A percentile compares a stretch with the other conserved stretches of the same genome.
These are phyloP conservation scores for Saksenaea vasiformis DNA, from an alignment of 371 early-diverging fungal genomes.

Conservation along the genomic window DNA sequence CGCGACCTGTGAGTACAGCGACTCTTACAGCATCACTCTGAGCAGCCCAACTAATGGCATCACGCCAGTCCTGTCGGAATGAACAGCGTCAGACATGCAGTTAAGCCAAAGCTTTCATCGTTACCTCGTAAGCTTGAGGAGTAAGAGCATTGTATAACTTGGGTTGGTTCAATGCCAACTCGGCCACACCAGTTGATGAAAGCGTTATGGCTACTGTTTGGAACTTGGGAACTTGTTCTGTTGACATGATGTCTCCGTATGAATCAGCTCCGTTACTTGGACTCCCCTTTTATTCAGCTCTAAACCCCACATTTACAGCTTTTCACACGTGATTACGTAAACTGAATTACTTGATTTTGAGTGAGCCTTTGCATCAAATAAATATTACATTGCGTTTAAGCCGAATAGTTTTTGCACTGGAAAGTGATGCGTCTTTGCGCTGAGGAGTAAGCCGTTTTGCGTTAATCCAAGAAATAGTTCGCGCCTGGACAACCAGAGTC, in stretches of 20 bases:
- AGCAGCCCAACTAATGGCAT: conserved; percentile 61
- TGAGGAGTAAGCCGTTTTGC: no score
- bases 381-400: no score
- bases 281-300: not conserved
- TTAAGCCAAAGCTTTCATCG: not conserved
- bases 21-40: conserved; percentile 55
- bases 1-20: conserved; percentile 67
- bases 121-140: conserved; percentile 58
- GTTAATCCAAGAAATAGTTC: no score
- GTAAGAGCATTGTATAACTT: conserved; percentile 63
- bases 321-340: not conserved
- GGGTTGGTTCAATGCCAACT: conserved; percentile 72
- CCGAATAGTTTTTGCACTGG: no score
- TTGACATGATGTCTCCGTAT: not conserved
- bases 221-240: conserved; percentile 41
- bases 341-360: no score
- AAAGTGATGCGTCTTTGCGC: no score
- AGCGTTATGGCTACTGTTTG: conserved; percentile 55
- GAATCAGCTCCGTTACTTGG: not conserved
- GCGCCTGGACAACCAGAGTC: no score
- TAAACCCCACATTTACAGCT: not conserved
- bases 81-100: not conserved
- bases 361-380: no score
- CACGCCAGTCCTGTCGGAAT: conserved; percentile 56
- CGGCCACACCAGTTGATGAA: conserved; percentile 57